Evolutionary conservation across 768 basidiomycete species (phyloP), one percentile per base, ranked within the genome.

Genomic region (Russula dissimulans): DNA sequence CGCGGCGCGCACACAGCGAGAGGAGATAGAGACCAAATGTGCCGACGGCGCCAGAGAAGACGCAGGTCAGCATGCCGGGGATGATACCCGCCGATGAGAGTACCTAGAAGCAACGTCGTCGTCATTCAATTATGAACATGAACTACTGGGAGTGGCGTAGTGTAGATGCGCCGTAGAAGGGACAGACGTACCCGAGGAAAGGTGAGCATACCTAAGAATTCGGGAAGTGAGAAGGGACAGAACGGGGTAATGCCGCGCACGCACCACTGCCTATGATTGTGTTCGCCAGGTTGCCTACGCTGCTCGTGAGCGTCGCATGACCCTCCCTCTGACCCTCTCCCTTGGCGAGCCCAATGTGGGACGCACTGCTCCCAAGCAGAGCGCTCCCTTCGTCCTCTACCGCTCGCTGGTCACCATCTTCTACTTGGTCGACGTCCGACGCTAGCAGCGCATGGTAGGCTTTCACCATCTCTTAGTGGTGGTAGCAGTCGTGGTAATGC

Each of bases 221-320:
- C 22, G 39, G 14, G 39, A 41, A 17, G n/a, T 41, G 26, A 39
- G 9, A 39, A 3, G 38, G 9, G n/a, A 45, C 17, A 34, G 29
- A 22, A 4, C 22, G 15, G 8, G 26, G 49, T 17, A 1, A 47
- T 0, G 4, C 5, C 43, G 46, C 18, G n/a, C n/a, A 61, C 80
- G 67, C 71, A 84, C 91, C 91, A 56, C 89, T 95, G 14, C 93
- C 93, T 65, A 97, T 87, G 67, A 95, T 92, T 0, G 94, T 97
- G 66, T 97, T 97, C 29, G 84, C 76, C 45, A 97, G 75, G 68
- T 93, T 93, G 65, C 88, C 85, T 54, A 90, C 78, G 52, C 83
- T 84, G 64, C 87, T 88, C 18, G 77, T 64, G 31, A 92, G 71
- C 45, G 75, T 81, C 11, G 89, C 91, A 71, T 81, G 82, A 0